These are phyloP conservation scores for Botrytis elliptica DNA, from an alignment of 2,329 filamentous ascomycete species.

Conservation along the genomic window DNA sequence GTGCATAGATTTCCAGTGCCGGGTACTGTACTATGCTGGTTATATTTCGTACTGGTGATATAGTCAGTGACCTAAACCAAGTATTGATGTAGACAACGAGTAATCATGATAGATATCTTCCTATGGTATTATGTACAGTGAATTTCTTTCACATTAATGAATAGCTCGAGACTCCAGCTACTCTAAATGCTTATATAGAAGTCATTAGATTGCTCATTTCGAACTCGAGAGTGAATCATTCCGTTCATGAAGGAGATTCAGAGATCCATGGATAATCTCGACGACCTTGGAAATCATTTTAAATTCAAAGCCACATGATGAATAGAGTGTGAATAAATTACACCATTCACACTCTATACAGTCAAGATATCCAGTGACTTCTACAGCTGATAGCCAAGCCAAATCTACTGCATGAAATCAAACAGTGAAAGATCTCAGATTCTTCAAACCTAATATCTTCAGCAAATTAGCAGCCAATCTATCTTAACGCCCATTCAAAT, in stretches of 20 bases:
- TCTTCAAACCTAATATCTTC: no score
- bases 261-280: neutral
- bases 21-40: neutral
- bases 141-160: neutral
- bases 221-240: neutral
- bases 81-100: neutral
- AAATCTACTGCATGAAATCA: neutral
- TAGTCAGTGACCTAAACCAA: rapidly evolving
- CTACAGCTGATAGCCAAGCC: neutral
- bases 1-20: neutral
- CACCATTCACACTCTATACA: neutral
- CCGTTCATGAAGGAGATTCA: neutral
- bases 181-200: neutral
- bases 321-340: neutral
- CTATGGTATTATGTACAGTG: neutral
- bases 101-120: neutral
- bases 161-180: neutral
- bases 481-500: no score
- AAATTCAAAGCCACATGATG: no score
- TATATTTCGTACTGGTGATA: neutral
- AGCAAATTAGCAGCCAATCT: no score
- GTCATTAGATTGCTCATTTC: neutral
- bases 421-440: no score
- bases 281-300: no score
- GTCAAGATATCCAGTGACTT: neutral